Percentiles rank a stretch among this genome's conserved stretches.
phyloP scores from a whole-genome alignment of 148 eudicot genomes.

The Dysphania ambrosioides region DNA sequence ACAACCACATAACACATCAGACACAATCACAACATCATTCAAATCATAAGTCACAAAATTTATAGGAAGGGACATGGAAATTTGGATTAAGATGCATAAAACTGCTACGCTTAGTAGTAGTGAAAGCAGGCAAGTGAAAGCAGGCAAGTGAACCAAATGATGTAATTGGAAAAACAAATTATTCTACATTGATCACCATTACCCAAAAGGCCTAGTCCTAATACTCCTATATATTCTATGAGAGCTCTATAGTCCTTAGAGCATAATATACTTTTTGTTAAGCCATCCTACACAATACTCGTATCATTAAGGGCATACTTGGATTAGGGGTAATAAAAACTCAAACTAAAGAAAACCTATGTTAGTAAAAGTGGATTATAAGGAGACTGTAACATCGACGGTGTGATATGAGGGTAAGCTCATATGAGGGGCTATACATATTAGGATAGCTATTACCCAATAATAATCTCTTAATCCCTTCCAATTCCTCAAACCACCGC shows the following conservation, averaged over 20 bases:
- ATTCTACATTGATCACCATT: background rate
- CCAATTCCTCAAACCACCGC: too few species aligned
- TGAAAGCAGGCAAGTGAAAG: background rate
- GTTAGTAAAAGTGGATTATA: too few species aligned
- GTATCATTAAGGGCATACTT: too few species aligned
- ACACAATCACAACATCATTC: background rate
- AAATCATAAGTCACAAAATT: background rate
- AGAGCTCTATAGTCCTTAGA: background rate
- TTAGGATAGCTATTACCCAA: too few species aligned
- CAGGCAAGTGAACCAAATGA: background rate
- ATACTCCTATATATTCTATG: background rate
- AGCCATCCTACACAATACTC: background rate
- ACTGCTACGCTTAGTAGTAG: background rate
- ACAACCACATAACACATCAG: conserved; percentile 7
- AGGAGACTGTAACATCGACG: too few species aligned
- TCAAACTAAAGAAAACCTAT: too few species aligned
- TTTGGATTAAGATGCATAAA: background rate
- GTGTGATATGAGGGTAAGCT: too few species aligned
- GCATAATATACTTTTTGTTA: background rate
- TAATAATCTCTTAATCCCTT: too few species aligned
- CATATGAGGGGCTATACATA: too few species aligned
- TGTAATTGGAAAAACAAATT: background rate
- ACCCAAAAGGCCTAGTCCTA: too few species aligned
- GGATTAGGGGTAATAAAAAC: too few species aligned
- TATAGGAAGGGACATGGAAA: too few species aligned